A percentile compares a stretch with the other conserved stretches of the same genome.
phyloP scores from a whole-genome alignment of 805 yeast genomes.

The Suhomyces emberorum region DNA sequence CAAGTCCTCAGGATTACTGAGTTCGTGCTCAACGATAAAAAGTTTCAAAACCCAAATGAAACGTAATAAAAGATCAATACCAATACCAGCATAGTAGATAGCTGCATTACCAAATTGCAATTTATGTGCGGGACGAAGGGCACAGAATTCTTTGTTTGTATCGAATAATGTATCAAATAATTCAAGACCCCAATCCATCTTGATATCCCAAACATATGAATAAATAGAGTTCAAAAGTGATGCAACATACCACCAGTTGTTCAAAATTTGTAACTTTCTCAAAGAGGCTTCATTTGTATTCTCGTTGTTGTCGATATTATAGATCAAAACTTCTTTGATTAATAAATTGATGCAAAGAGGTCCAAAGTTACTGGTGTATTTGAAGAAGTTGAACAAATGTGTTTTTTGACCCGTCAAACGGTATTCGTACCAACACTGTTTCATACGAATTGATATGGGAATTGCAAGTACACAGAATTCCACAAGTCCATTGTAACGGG shows the following conservation, averaged over 20 bases:
- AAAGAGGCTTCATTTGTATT: constrained; percentile 12
- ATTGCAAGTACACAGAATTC: constrained; percentile 36
- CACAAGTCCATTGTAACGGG: constrained; percentile 24
- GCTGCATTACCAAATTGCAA: constrained; percentile 1
- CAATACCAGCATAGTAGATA: constrained; percentile 56
- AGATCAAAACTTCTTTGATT: constrained; percentile 15
- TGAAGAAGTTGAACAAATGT: constrained; percentile 69
- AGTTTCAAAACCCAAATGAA: constrained; percentile 72
- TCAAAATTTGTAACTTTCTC: constrained; percentile 17
- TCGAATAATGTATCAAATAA: constrained; percentile 39
- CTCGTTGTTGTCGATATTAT: constrained; percentile 5
- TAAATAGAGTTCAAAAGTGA: constrained; percentile 66
- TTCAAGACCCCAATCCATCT: constrained; percentile 82
- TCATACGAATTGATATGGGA: constrained; percentile 74
- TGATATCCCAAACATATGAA: constrained; percentile 85
- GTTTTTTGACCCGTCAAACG: constrained; percentile 43
- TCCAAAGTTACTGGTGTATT: constrained; percentile 63
- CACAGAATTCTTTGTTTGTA: neutral
- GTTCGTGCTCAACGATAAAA: constrained; percentile 31
- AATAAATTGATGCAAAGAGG: constrained; percentile 29
- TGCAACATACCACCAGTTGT: constrained; percentile 42
- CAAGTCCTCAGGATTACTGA: constrained; percentile 5
- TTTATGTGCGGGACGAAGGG: neutral
- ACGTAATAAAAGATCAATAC: constrained; percentile 61
- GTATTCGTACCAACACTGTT: constrained; percentile 79